Conservation (phyloP, 306 rosid species). For the Dryas drummondii region DNA sequence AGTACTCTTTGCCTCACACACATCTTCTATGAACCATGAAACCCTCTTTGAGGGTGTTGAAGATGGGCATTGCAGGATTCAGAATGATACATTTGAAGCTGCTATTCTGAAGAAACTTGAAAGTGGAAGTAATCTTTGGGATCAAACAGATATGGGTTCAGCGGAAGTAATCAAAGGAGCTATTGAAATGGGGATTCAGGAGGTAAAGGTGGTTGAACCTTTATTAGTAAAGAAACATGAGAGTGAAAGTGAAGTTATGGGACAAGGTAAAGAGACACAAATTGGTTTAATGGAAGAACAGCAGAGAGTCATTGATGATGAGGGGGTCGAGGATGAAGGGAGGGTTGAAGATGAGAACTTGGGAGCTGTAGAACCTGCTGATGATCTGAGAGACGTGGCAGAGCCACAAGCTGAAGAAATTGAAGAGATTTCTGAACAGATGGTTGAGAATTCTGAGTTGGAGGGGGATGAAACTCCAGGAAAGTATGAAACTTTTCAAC, state of each 20-base stretch:
- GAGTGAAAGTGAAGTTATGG: background rate
- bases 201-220: constrained; percentile 13
- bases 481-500: constrained; percentile 19
- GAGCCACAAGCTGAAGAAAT: constrained; percentile 17
- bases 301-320: background rate
- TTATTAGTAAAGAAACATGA: background rate
- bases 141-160: background rate
- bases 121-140: constrained; percentile 10
- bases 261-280: constrained; percentile 1
- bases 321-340: constrained; percentile 14
- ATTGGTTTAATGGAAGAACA: background rate
- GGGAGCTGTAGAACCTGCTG: background rate
- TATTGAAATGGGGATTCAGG: constrained; percentile 3
- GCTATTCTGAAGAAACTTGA: constrained; percentile 6
- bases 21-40: constrained; percentile 27
- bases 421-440: constrained; percentile 8
- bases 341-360: constrained; percentile 14
- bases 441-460: constrained; percentile 4
- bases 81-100: constrained; percentile 26
- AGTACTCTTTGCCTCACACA: constrained; percentile 18
- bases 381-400: constrained; percentile 1
- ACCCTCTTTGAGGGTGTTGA: constrained; percentile 6
- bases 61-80: constrained; percentile 16
- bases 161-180: background rate
- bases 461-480: constrained; percentile 8